Evolutionary conservation across 1,139 yeast genomes (phyloP).

Genomic region (Magnusiomyces tetraspermus): DNA sequence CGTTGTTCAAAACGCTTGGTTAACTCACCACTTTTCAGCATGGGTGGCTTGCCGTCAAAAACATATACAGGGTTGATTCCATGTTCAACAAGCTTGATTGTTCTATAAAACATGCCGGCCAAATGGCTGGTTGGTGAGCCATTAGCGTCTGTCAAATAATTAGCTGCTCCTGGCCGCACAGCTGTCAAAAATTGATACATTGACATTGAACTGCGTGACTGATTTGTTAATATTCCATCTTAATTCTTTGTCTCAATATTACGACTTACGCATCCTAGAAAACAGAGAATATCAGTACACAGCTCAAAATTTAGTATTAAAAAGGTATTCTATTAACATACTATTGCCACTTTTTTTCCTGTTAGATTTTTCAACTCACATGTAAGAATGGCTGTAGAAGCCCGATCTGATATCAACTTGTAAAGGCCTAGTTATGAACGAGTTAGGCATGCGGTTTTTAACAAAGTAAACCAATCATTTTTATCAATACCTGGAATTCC

Average conservation of each 20-base stretch:
- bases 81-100: slow-evolving; percentile 76
- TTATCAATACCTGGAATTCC: slow-evolving; percentile 4
- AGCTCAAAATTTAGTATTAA: background rate
- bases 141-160: slow-evolving; percentile 71
- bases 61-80: slow-evolving; percentile 95
- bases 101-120: slow-evolving; percentile 92
- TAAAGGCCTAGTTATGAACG: slow-evolving; percentile 51
- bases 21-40: slow-evolving; percentile 83
- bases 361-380: slow-evolving; percentile 76
- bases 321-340: slow-evolving; percentile 19
- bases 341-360: slow-evolving; percentile 93
- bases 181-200: slow-evolving; percentile 90
- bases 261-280: slow-evolving; percentile 23
- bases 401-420: slow-evolving; percentile 76
- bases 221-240: too few species aligned
- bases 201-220: slow-evolving; percentile 92
- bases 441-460: background rate
- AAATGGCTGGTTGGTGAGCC: slow-evolving; percentile 92
- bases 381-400: slow-evolving; percentile 70
- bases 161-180: slow-evolving; percentile 95
- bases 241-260: slow-evolving; percentile 13
- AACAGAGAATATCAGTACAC: background rate
- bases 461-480: too few species aligned
- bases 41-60: slow-evolving; percentile 94
- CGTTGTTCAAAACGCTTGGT: slow-evolving; percentile 73